Conservation (phyloP, 495 filamentous ascomycete genomes). For the Parathielavia hyrcaniae region DNA sequence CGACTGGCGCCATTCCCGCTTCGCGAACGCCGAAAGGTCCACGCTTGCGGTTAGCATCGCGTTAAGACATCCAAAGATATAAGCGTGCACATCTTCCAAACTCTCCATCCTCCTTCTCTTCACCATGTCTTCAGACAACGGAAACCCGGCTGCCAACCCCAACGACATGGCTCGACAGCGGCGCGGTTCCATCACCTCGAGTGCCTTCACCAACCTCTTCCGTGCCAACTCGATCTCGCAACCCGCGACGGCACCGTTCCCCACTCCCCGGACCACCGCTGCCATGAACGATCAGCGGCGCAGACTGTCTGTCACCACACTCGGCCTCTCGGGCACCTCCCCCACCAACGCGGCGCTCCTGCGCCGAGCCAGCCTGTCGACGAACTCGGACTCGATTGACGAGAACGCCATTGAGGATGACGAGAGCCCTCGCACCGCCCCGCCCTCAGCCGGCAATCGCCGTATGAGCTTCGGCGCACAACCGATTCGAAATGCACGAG, state of each 20-base stretch:
- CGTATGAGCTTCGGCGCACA: slow-evolving; percentile 85
- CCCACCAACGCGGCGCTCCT: slow-evolving; percentile 53
- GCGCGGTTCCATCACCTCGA: slow-evolving; percentile 50
- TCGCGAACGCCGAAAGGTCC: slow-evolving; percentile 3
- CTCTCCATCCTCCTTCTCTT: slow-evolving; percentile 9
- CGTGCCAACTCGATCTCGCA: slow-evolving; percentile 43
- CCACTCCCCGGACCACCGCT: slow-evolving; percentile 60
- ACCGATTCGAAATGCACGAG: slow-evolving; percentile 56
- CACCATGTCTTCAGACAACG: slow-evolving; percentile 40
- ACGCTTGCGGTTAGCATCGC: slow-evolving; percentile 4
- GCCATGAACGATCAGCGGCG: slow-evolving; percentile 69
- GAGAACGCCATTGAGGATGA: slow-evolving; percentile 84
- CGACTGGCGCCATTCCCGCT: background rate
- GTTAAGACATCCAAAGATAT: slow-evolving; percentile 14
- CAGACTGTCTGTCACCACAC: slow-evolving; percentile 78
- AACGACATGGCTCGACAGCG: slow-evolving; percentile 41
- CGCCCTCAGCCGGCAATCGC: slow-evolving; percentile 70
- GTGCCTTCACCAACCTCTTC: slow-evolving; percentile 52
- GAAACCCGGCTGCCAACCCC: slow-evolving; percentile 28
- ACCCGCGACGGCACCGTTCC: slow-evolving; percentile 40
- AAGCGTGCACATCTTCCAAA: background rate
- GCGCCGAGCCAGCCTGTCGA: slow-evolving; percentile 70
- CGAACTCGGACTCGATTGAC: slow-evolving; percentile 70
- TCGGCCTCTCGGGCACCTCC: slow-evolving; percentile 73
- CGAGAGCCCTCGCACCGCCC: slow-evolving; percentile 47